Evolutionary conservation across 805 yeast species (phyloP).

Genomic region (Candida oleophila): DNA sequence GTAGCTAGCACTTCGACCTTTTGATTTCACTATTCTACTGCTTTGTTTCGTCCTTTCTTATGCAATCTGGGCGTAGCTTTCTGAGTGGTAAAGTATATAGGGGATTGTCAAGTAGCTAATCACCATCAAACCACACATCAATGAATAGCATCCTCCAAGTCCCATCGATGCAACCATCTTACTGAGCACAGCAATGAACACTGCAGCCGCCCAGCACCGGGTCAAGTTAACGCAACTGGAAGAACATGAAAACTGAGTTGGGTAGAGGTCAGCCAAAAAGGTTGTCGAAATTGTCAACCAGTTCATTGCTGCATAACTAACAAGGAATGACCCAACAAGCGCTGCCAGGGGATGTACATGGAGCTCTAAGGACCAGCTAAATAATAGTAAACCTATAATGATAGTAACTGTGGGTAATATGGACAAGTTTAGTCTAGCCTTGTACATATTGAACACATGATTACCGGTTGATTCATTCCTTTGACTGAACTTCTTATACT

Average conservation of each 20-base stretch:
- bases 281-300: constrained; percentile 58
- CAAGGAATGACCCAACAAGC: constrained; percentile 52
- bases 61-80: background rate
- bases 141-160: constrained; percentile 72
- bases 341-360: constrained; percentile 49
- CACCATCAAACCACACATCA: constrained; percentile 52
- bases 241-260: constrained; percentile 65
- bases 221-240: constrained; percentile 66
- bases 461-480: constrained; percentile 1
- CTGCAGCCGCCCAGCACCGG: constrained; percentile 67
- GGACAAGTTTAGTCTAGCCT: constrained; percentile 47
- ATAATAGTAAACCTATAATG: constrained; percentile 44
- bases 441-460: constrained; percentile 46
- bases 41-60: no score
- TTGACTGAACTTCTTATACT: constrained; percentile 22
- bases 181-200: constrained; percentile 61
- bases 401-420: constrained; percentile 41
- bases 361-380: constrained; percentile 67
- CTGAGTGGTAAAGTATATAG: background rate
- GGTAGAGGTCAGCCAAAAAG: constrained; percentile 67
- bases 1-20: no score
- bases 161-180: constrained; percentile 56
- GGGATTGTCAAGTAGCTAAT: constrained; percentile 2
- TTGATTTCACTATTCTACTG: no score
- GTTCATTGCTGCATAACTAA: constrained; percentile 54